A percentile compares a stretch with the other conserved stretches of the same genome.
Conservation (phyloP, 1,139 yeast genomes). For the Ogataea hybrid region DNA sequence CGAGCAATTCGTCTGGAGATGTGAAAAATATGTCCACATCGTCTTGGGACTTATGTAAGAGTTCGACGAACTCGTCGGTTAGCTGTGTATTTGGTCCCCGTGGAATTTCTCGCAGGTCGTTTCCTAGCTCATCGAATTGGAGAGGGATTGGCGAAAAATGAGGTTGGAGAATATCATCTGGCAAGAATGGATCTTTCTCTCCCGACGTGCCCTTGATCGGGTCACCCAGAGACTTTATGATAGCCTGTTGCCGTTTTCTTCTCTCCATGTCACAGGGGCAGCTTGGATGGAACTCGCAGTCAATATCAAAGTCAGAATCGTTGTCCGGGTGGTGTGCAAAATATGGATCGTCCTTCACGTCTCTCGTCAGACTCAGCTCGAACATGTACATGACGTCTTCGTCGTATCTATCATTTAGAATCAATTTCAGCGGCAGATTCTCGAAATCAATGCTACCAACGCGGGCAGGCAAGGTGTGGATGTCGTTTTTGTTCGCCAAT, state of each 20-base stretch:
- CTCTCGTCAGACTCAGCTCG: constrained; percentile 50
- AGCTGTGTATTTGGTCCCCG: constrained; percentile 50
- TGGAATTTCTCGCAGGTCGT: constrained; percentile 71
- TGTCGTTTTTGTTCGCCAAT: constrained; percentile 23
- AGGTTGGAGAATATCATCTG: constrained; percentile 1
- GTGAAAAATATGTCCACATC: constrained; percentile 27
- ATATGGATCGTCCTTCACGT: constrained; percentile 23
- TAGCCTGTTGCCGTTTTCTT: not conserved
- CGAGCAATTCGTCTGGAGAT: constrained; percentile 33
- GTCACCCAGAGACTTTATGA: not conserved
- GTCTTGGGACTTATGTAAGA: constrained; percentile 24
- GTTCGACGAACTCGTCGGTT: constrained; percentile 20
- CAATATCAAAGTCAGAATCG: constrained; percentile 8
- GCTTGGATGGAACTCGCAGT: constrained; percentile 29
- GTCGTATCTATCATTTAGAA: constrained; percentile 61
- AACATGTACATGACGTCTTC: constrained; percentile 73
- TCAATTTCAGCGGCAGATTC: not conserved
- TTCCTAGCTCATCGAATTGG: constrained; percentile 56
- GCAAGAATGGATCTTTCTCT: constrained; percentile 1
- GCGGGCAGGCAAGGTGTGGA: not conserved
- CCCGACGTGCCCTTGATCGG: not conserved
- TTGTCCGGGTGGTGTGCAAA: constrained; percentile 18
- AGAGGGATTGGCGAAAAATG: not conserved
- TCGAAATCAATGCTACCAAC: not conserved
- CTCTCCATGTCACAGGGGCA: constrained; percentile 26